Evolutionary conservation across 1,284 basidiomycete species (phyloP).

Genomic region (Boletus mariae): DNA sequence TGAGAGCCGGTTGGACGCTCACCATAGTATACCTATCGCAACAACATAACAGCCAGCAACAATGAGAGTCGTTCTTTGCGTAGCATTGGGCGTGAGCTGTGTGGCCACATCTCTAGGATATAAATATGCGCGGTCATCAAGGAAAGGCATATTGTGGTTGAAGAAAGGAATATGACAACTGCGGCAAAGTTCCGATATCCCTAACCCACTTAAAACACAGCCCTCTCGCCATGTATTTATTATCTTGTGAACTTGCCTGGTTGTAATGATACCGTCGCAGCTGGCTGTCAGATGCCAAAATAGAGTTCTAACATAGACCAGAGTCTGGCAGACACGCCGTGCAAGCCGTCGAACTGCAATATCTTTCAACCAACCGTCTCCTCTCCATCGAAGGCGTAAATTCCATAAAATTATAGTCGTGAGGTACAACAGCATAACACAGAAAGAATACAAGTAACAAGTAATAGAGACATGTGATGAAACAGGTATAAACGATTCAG

Average conservation of each 20-base stretch:
- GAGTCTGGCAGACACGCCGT: too few relatives aligned
- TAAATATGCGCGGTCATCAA: constrained; percentile 24
- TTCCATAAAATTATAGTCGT: constrained; percentile 1
- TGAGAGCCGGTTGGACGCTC: constrained; percentile 24
- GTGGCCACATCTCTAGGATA: constrained; percentile 36
- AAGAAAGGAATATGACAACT: constrained; percentile 4
- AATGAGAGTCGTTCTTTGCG: constrained; percentile 74
- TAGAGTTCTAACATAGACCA: too few relatives aligned
- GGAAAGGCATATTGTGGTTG: constrained; percentile 32
- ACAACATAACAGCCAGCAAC: constrained; percentile 73
- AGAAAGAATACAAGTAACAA: constrained; percentile 12
- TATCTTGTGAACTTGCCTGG: too few relatives aligned
- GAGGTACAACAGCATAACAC: constrained; percentile 22
- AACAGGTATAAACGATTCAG: constrained; percentile 30
- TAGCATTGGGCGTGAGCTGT: constrained; percentile 59
- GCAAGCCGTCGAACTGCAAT: too few relatives aligned
- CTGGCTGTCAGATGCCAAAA: too few relatives aligned
- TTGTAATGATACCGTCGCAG: too few relatives aligned
- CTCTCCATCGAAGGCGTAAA: not conserved
- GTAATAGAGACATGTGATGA: constrained; percentile 5
- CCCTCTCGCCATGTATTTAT: too few relatives aligned
- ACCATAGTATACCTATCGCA: constrained; percentile 74
- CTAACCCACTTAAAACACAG: too few relatives aligned
- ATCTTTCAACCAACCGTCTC: too few relatives aligned
- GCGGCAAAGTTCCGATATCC: not conserved